phyloP scores from a whole-genome alignment of 805 yeast genomes.

The Yamadazyma sp. region DNA sequence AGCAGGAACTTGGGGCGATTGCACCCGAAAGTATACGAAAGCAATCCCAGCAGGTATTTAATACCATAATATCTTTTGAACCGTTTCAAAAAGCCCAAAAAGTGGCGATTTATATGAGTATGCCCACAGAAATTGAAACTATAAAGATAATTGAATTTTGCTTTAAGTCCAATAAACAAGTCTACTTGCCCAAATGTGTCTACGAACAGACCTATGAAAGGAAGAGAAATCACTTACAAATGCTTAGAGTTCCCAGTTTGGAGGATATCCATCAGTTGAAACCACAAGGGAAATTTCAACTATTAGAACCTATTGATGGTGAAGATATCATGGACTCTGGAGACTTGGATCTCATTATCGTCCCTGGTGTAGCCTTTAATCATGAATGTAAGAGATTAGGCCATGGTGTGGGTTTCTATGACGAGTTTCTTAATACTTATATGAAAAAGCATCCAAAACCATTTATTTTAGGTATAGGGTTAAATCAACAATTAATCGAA shows the following conservation, averaged over 20 bases:
- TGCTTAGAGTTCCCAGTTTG: conserved; percentile 47
- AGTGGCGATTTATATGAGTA: conserved; percentile 71
- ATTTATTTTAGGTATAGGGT: conserved; percentile 58
- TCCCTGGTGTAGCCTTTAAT: conserved; percentile 87
- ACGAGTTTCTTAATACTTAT: conserved; percentile 45
- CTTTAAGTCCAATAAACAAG: conserved; percentile 46
- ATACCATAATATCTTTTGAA: conserved; percentile 19
- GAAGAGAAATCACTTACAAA: conserved; percentile 45
- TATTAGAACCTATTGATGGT: conserved; percentile 61
- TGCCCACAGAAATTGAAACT: conserved; percentile 75
- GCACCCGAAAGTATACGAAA: conserved; percentile 12
- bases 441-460: conserved; percentile 29
- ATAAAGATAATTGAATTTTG: conserved; percentile 48
- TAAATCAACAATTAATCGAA: conserved; percentile 58
- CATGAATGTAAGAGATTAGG: conserved; percentile 59
- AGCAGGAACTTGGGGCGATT: conserved; percentile 17
- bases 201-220: conserved; percentile 25
- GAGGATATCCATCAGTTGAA: conserved; percentile 43
- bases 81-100: conserved; percentile 43
- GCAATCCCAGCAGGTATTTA: conserved; percentile 26
- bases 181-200: conserved; percentile 58
- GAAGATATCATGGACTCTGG: conserved; percentile 25
- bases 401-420: conserved; percentile 93
- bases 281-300: conserved; percentile 66
- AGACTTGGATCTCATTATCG: conserved; percentile 62